Conservation (phyloP, 768 basidiomycete species). For the Suillus clintonianus region DNA sequence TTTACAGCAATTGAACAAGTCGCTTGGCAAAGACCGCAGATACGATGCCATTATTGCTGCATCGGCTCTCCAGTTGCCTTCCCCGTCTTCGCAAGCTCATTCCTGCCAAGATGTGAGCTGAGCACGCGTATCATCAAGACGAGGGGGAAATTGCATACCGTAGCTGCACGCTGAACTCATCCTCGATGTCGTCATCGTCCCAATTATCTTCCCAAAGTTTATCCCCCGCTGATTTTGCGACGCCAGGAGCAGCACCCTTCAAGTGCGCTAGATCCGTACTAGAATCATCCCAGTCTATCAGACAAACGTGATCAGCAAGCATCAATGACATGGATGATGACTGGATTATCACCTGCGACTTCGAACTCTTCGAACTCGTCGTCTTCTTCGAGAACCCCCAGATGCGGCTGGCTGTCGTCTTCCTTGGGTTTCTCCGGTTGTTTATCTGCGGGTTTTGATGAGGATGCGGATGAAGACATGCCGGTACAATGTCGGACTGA, state of each 20-base stretch:
- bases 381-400: conserved; percentile 94
- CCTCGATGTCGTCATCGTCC: conserved; percentile 99
- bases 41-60: conserved; percentile 46
- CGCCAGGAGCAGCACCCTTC: conserved; percentile 70
- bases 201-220: conserved; percentile 99
- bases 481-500: conserved; percentile 4
- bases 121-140: background rate
- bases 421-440: conserved; percentile 41
- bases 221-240: conserved; percentile 79
- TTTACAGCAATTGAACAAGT: background rate
- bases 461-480: conserved; percentile 49
- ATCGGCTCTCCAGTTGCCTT: conserved; percentile 44
- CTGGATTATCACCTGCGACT: conserved; percentile 63
- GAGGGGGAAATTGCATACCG: conserved; percentile 56
- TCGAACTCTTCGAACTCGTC: conserved; percentile 96
- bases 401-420: conserved; percentile 57
- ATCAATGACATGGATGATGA: background rate
- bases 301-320: background rate
- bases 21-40: background rate
- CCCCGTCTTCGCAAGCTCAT: conserved; percentile 64
- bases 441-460: conserved; percentile 45
- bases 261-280: conserved; percentile 82
- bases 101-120: conserved; percentile 37
- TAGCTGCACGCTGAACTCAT: conserved; percentile 94
- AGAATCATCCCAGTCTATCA: conserved; percentile 82